Evolutionary conservation across 306 rosid species (phyloP).

Genomic region (Prunus dulcis): DNA sequence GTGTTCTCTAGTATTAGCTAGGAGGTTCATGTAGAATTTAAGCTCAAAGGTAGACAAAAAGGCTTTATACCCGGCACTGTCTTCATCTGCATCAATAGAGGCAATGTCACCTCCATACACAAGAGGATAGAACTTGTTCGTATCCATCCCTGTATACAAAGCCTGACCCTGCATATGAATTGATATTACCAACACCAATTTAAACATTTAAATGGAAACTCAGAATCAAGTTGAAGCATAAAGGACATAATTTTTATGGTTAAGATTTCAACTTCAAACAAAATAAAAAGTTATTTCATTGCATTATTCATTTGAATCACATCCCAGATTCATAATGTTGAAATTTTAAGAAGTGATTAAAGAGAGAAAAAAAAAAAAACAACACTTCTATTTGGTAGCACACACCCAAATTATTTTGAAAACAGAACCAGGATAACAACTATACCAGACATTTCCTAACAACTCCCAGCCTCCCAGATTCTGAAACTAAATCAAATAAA

Average conservation of each 20-base stretch:
- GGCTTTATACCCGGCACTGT: slow-evolving; percentile 41
- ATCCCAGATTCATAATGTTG: background rate
- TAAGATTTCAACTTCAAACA: background rate
- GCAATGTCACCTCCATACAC: slow-evolving; percentile 57
- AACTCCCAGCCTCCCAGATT: background rate
- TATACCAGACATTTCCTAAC: background rate
- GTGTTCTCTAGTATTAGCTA: background rate
- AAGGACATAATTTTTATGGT: background rate
- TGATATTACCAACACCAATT: background rate
- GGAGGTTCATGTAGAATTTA: background rate
- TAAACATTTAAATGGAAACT: background rate
- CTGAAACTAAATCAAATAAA: background rate
- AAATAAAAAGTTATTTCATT: background rate
- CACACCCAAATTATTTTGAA: background rate
- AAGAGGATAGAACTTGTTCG: slow-evolving; percentile 44
- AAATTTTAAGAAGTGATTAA: background rate
- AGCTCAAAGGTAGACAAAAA: background rate
- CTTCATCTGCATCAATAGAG: slow-evolving; percentile 29
- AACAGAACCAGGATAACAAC: background rate
- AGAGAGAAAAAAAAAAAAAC: background rate
- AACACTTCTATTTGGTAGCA: background rate
- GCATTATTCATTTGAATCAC: background rate
- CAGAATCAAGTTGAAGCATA: background rate
- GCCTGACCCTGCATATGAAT: slow-evolving; percentile 49
- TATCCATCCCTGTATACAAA: slow-evolving; percentile 41